Conservation (phyloP, 1,284 basidiomycete species). For the Cystobasidium sp. region DNA sequence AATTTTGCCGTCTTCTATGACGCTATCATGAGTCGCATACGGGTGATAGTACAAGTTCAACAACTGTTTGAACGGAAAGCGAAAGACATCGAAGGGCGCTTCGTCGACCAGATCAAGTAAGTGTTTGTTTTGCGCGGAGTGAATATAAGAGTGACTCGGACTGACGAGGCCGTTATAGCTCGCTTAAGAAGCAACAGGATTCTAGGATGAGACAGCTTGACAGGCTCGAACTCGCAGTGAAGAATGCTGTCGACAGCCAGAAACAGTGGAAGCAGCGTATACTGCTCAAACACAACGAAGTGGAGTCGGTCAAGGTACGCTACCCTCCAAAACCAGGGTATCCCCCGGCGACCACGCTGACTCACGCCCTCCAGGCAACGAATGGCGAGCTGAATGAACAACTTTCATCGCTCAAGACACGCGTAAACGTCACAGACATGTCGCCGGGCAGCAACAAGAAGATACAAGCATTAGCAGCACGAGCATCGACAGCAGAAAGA, state of each 20-base stretch:
- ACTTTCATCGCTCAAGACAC: slow-evolving; percentile 66
- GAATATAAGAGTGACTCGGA: not conserved
- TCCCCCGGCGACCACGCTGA: not conserved
- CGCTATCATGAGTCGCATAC: slow-evolving; percentile 84
- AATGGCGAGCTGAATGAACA: slow-evolving; percentile 78
- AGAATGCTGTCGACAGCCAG: slow-evolving; percentile 80
- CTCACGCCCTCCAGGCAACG: slow-evolving; percentile 62
- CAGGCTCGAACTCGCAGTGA: slow-evolving; percentile 86
- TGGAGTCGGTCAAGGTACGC: slow-evolving; percentile 78
- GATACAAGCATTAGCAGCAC: slow-evolving; percentile 69
- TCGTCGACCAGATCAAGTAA: slow-evolving; percentile 68
- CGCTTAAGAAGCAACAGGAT: slow-evolving; percentile 86
- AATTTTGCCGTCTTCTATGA: slow-evolving; percentile 95
- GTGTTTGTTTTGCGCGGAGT: slow-evolving; percentile 47
- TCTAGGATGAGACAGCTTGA: slow-evolving; percentile 88
- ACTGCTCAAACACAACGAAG: slow-evolving; percentile 79
- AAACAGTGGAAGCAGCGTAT: slow-evolving; percentile 84
- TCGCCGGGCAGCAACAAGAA: slow-evolving; percentile 63
- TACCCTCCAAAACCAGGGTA: not conserved
- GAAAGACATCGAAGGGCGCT: slow-evolving; percentile 76
- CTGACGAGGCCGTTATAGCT: slow-evolving; percentile 55
- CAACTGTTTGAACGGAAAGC: slow-evolving; percentile 81
- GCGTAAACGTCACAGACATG: slow-evolving; percentile 52
- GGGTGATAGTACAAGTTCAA: slow-evolving; percentile 79
- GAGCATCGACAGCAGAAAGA: slow-evolving; percentile 79